Percentiles rank a stretch among this genome's conserved stretches.
Conservation (phyloP, 2,329 filamentous ascomycete genomes). For the Aspergillus sp. region DNA sequence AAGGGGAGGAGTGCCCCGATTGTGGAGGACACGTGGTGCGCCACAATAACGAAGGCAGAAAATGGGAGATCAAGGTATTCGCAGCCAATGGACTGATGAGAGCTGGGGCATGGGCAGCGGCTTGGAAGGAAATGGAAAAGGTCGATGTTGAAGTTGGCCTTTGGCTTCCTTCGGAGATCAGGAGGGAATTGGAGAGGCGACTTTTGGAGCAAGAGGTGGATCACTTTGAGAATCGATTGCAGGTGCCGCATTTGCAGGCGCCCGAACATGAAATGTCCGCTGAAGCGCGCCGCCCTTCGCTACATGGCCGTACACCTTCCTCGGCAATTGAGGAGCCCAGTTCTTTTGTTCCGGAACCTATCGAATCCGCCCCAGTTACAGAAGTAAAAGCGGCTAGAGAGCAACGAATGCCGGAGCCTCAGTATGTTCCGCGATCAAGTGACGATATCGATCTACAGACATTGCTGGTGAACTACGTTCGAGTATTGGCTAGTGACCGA, state of each 20-base stretch:
- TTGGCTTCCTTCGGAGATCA: conserved; percentile 57
- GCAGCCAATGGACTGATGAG: conserved; percentile 94
- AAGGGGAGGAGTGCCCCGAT: conserved; percentile 51
- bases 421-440: conserved; percentile 9
- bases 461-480: conserved; percentile 56
- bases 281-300: conserved; percentile 6
- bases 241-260: conserved; percentile 15
- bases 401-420: background rate
- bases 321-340: background rate
- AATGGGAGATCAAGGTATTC: conserved; percentile 76
- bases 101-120: conserved; percentile 86
- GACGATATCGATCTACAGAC: conserved; percentile 54
- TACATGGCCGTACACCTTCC: conserved; percentile 1
- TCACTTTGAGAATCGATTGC: conserved; percentile 19
- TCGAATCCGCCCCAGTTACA: background rate
- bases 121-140: conserved; percentile 98
- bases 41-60: conserved; percentile 51
- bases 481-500: conserved; percentile 54
- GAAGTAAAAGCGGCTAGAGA: conserved; percentile 9
- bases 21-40: conserved; percentile 52
- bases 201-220: conserved; percentile 44
- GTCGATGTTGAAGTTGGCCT: conserved; percentile 91
- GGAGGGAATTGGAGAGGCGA: conserved; percentile 51
- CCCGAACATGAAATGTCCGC: conserved; percentile 19
- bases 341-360: background rate